Conservation (phyloP, 768 basidiomycete species). For the Mrakia frigida region DNA sequence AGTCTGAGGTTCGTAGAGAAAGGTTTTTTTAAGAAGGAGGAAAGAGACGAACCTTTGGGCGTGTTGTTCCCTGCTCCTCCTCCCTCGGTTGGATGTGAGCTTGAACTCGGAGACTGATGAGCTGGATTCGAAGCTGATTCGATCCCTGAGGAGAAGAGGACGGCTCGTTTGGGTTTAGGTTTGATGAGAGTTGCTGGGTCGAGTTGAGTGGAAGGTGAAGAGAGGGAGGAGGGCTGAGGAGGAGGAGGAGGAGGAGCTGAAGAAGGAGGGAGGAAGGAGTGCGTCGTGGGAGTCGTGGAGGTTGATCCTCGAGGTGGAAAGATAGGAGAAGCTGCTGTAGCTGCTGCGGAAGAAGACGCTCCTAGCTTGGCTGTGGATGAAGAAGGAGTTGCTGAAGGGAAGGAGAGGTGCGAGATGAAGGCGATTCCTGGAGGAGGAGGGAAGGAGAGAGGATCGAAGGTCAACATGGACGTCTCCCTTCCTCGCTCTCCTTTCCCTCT, state of each 20-base stretch:
- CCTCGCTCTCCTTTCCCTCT: background rate
- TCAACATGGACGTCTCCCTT: background rate
- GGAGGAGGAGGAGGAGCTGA: background rate
- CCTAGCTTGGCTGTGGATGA: background rate
- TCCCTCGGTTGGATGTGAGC: background rate
- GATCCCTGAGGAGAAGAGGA: conserved; percentile 6
- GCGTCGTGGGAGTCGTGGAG: background rate
- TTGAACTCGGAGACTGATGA: background rate
- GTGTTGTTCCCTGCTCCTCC: background rate
- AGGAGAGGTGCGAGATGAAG: conserved; percentile 18
- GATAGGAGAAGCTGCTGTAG: background rate
- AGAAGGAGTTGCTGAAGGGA: background rate
- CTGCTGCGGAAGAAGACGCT: background rate
- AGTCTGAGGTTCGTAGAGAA: no score
- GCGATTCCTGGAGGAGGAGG: conserved; percentile 15
- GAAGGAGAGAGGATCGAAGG: background rate
- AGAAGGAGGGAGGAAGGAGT: background rate
- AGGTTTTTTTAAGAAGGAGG: no score
- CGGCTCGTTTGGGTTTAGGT: conserved; percentile 10
- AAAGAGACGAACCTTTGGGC: background rate
- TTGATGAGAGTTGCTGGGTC: background rate
- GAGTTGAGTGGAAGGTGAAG: background rate
- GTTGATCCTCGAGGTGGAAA: background rate
- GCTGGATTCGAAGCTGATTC: background rate
- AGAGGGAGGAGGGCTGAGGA: background rate